Percentiles rank a stretch among this genome's conserved stretches.
Conservation (phyloP, 805 yeast genomes). For the Trichomonascus vanleenenianus region DNA sequence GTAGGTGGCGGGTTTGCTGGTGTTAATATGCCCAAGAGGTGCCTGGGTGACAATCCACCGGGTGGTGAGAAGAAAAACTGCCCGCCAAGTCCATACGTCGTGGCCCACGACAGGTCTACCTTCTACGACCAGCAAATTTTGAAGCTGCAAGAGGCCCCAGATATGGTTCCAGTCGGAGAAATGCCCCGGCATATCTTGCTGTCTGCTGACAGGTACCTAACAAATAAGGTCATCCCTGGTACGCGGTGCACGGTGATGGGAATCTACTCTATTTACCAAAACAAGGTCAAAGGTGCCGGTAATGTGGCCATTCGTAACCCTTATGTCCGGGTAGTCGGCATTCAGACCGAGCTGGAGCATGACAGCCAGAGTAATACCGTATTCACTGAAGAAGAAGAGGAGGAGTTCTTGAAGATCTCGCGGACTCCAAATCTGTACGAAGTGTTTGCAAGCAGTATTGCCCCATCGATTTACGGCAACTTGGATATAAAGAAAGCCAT, state of each 20-base stretch:
- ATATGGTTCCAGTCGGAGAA: slow-evolving; percentile 98
- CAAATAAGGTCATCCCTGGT: slow-evolving; percentile 91
- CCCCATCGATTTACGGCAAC: slow-evolving; percentile 95
- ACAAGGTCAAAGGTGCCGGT: slow-evolving; percentile 41
- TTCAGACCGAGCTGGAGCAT: slow-evolving; percentile 73
- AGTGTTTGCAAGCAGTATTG: slow-evolving; percentile 78
- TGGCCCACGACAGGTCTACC: slow-evolving; percentile 88
- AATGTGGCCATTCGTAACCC: slow-evolving; percentile 90
- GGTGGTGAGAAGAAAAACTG: slow-evolving; percentile 48
- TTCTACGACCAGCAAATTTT: slow-evolving; percentile 92
- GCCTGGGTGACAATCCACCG: slow-evolving; percentile 50
- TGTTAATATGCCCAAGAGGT: slow-evolving; percentile 56
- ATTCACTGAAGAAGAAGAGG: slow-evolving; percentile 90
- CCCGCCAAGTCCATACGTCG: slow-evolving; percentile 87
- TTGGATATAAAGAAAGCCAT: slow-evolving; percentile 89
- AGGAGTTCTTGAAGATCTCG: slow-evolving; percentile 73
- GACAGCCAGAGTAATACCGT: slow-evolving; percentile 52
- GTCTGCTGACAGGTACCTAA: slow-evolving; percentile 81
- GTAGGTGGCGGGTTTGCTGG: slow-evolving; percentile 66
- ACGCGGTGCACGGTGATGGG: slow-evolving; percentile 89
- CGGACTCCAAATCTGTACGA: slow-evolving; percentile 81
- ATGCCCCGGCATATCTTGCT: slow-evolving; percentile 90
- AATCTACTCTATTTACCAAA: slow-evolving; percentile 84
- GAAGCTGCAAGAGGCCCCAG: slow-evolving; percentile 95
- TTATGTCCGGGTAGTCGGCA: slow-evolving; percentile 77